Evolutionary conservation across 371 early-diverging fungal genomes (phyloP).

Genomic region (Mucor saturninus): DNA sequence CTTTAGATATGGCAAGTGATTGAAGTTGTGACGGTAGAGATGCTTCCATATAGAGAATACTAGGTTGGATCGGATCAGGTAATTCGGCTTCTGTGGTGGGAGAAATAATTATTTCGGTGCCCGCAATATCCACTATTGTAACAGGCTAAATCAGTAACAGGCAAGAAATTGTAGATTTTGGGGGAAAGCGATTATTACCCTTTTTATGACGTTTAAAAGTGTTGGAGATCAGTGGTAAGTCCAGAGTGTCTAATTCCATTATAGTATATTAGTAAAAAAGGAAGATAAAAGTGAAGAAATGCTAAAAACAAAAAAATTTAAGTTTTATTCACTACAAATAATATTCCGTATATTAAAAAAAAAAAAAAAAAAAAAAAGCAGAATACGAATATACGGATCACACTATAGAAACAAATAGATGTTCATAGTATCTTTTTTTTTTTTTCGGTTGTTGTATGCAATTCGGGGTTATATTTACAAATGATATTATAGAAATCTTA

Average conservation of each 20-base stretch:
- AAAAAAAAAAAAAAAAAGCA: background rate
- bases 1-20: background rate
- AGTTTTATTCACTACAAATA: background rate
- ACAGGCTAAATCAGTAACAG: background rate
- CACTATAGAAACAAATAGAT: background rate
- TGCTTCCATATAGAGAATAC: conserved; percentile 13
- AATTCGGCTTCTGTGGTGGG: conserved; percentile 1
- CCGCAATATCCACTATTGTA: background rate
- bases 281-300: background rate
- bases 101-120: background rate
- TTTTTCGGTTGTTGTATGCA: background rate
- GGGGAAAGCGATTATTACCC: background rate
- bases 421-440: too few species aligned
- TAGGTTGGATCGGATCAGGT: conserved; percentile 11
- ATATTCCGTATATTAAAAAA: conserved; percentile 8
- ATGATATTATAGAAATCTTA: conserved; percentile 66
- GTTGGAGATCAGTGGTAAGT: conserved; percentile 5
- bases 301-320: background rate
- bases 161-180: background rate
- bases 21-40: conserved; percentile 4
- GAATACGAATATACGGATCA: background rate
- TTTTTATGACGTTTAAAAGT: background rate
- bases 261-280: background rate
- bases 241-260: background rate
- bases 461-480: background rate